phyloP scores from a whole-genome alignment of 495 filamentous ascomycete genomes.

The Pyrenula massariospora region DNA sequence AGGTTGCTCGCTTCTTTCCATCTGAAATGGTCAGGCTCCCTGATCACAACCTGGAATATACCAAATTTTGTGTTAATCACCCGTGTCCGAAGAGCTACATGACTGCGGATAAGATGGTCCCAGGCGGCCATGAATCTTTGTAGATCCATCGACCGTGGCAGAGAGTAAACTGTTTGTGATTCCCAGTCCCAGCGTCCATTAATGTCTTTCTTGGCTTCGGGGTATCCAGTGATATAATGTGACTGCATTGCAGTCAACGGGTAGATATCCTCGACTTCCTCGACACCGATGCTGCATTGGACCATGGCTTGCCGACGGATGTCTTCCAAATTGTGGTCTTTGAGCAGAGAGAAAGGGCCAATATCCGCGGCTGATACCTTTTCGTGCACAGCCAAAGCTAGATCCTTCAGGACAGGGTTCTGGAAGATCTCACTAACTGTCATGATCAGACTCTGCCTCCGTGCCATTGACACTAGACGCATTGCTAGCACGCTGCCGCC shows the following conservation, averaged over 20 bases:
- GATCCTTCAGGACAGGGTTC: neutral
- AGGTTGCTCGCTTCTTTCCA: neutral
- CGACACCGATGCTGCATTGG: slow-evolving; percentile 3
- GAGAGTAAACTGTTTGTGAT: slow-evolving; percentile 16
- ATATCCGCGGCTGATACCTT: neutral
- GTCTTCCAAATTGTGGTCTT: neutral
- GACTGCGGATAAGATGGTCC: slow-evolving; percentile 13
- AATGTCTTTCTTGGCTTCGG: slow-evolving; percentile 10
- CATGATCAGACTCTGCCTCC: neutral
- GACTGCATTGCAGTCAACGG: slow-evolving; percentile 11
- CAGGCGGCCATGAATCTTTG: slow-evolving; percentile 26
- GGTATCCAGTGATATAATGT: slow-evolving; percentile 34
- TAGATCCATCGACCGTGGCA: slow-evolving; percentile 17
- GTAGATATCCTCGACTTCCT: neutral
- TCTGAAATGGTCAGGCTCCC: neutral
- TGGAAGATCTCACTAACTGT: neutral
- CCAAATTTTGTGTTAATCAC: slow-evolving; percentile 15
- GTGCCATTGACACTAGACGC: slow-evolving; percentile 4
- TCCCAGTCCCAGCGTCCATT: slow-evolving; percentile 18
- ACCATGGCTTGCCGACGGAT: neutral
- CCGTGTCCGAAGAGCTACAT: slow-evolving; percentile 30
- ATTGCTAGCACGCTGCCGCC: slow-evolving; percentile 57
- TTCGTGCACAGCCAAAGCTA: neutral
- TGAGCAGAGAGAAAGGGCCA: neutral
- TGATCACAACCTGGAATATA: slow-evolving; percentile 38